Conservation (phyloP, 1,284 basidiomycete species). For the Cystobasidium slooffiae region DNA sequence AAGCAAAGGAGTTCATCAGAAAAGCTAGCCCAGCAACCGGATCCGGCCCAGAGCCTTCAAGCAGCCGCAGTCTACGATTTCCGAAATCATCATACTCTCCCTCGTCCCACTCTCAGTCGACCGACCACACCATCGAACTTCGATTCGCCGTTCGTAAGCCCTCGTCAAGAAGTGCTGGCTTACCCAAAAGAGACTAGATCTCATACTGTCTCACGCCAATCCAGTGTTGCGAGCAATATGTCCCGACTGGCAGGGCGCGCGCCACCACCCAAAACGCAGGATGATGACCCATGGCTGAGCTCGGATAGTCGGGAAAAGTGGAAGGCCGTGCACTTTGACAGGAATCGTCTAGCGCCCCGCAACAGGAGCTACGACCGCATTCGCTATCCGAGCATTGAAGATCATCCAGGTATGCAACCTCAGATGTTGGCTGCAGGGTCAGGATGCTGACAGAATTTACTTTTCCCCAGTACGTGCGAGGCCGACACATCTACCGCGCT, state of each 20-base stretch:
- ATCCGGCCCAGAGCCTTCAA: neutral
- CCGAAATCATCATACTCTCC: neutral
- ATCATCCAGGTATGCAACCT: neutral
- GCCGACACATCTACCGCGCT: neutral
- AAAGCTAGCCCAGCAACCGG: too few species aligned
- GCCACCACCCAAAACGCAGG: neutral
- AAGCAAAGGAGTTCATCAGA: too few species aligned
- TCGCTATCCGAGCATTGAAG: neutral
- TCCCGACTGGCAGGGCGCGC: neutral
- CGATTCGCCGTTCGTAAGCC: neutral
- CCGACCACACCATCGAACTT: neutral
- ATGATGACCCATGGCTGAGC: slow-evolving; percentile 16
- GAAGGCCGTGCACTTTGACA: neutral
- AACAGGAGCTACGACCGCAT: slow-evolving; percentile 3
- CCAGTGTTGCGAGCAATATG: neutral
- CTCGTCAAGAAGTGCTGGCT: too few species aligned
- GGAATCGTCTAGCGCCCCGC: neutral
- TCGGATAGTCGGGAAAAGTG: slow-evolving; percentile 4
- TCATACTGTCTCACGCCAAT: neutral
- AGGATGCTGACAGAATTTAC: too few species aligned
- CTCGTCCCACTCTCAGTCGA: neutral
- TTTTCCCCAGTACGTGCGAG: neutral
- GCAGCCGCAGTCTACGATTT: neutral
- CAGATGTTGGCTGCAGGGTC: too few species aligned
- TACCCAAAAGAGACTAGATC: neutral